phyloP scores from a whole-genome alignment of 768 basidiomycete genomes.

The Phlebiopsis gigantea region DNA sequence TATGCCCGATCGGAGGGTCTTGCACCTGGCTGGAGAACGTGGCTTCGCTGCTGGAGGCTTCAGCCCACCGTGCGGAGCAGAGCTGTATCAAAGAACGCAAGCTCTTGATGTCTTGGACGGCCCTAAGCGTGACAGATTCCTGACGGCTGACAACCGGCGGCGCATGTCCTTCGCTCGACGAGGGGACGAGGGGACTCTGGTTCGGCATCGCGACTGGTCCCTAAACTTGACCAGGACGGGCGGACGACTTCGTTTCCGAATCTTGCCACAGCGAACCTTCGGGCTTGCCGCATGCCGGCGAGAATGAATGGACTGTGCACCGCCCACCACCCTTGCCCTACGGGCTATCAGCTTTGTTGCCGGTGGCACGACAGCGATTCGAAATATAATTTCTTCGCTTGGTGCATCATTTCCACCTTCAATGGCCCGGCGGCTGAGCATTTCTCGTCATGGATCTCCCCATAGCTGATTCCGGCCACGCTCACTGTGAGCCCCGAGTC shows the following conservation, averaged over 20 bases:
- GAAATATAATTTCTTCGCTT: background rate
- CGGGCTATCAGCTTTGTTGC: too few species aligned
- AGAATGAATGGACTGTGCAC: background rate
- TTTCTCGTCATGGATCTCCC: background rate
- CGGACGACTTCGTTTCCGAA: too few species aligned
- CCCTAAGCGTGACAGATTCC: background rate
- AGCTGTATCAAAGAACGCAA: slow-evolving; percentile 43
- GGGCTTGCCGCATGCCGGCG: too few species aligned
- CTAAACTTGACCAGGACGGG: too few species aligned
- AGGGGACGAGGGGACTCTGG: too few species aligned
- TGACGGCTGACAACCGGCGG: background rate
- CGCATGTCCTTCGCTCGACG: background rate
- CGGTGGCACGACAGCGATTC: too few species aligned
- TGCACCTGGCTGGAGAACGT: too few species aligned
- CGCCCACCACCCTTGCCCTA: too few species aligned
- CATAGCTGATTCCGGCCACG: background rate
- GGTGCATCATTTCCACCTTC: background rate
- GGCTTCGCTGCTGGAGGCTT: background rate
- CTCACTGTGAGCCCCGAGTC: too few species aligned
- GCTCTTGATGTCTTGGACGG: slow-evolving; percentile 26
- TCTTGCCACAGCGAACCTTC: background rate
- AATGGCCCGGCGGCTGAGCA: too few species aligned
- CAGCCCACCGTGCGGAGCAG: slow-evolving; percentile 47
- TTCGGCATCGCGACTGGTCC: too few species aligned
- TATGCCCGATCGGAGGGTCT: slow-evolving; percentile 1